Evolutionary conservation across 768 basidiomycete species (phyloP), one percentile per base, ranked within the genome.

Genomic region (Cystoderma amianthinum): DNA sequence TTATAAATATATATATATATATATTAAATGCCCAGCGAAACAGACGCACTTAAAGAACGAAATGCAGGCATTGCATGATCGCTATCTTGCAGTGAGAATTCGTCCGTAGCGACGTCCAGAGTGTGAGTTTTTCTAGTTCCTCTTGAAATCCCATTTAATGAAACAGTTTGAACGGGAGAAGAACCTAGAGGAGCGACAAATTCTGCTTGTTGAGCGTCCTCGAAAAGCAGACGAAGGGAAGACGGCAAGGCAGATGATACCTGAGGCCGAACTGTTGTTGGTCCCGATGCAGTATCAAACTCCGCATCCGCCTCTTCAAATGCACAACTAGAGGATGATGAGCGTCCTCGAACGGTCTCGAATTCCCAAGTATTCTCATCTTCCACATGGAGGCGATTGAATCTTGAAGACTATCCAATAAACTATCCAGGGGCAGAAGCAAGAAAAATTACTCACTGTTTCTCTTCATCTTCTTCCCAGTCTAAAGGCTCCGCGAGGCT

Each of bases 191-290:
- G 62, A 1, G 66, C 56, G 32, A 74, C 72, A 5, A 62, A 54
- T 20, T 55, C 56, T 5, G 58, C 16, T n/a, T n/a, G n/a, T 15
- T 49, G 39, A n/a, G 57, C 51, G 12, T 80, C 75, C 42, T 86
- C 85, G 57, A 96, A 96, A 7, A 96, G 66, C 25, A 71, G 66
- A 0, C 90, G 83, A 2, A 94, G 67, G 1, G 87, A 92, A 1
- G 81, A 78, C 2, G 92, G 91, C 9, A 92, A 53, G 36, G 71
- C 68, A 12, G 72, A 68, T n/a, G 68, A 48, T 30, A 61, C 52
- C 0, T 67, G 56, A 2, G 76, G 72, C 11, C 78, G 72, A 21
- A 81, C 58, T 17, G 80, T 84, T 13, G 67, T 49, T 41, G 67
- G 63, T 9, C 54, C 50, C 1, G 50, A 43, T 11, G 53, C 41